Base-by-base conservation (phyloP, 495 filamentous ascomycete species). In the Poronia punctata region DNA sequence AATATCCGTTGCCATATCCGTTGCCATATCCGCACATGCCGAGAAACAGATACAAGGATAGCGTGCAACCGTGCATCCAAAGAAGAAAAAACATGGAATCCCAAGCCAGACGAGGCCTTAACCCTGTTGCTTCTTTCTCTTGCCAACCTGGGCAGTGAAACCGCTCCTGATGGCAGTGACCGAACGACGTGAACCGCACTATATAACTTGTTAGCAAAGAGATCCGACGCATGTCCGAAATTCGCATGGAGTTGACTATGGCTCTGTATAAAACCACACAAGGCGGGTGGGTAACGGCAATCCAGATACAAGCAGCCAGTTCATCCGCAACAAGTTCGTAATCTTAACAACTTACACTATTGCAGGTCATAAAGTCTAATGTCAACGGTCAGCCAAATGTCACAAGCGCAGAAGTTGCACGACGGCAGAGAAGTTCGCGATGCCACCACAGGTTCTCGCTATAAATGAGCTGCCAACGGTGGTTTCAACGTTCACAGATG, bases 131-230 rank as follows among this genome's bases (percentile, higher is more conserved):
- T 72, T 72, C 71, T 79, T 87, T 71, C 92, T 80, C 83, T 95
- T 95, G 57, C 90, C 90, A 65, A 98, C 84, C 68, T 94, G 88
- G 62, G 87, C 87, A 56, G 86, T 87, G 86, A 97, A 98, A 86
- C 92, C 92, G 28, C 87, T 95, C 82, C 97, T 98, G 83, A 98
- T 97, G 38, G 92, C 87, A 44, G 86, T 84, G 64, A 98, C 92
- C 50, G 79, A 86, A 56, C 93, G 84, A 60, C 90, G 78, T 38
- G 82, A 88, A 38, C 87, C 86, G 55, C 93, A 96, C 15, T 45
- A 17, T 17, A 36, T 7, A 1, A 8, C 7, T n/a, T 36, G 20
- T 44, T 37, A 44, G 33, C 17, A 32, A 14, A 14, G 16, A n/a
- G 8, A n/a, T n/a, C 7, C n/a, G 4, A 30, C 25, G 18, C 14